phyloP scores from a whole-genome alignment of 371 early-diverging fungal species.

The Lichtheimia corymbifera region DNA sequence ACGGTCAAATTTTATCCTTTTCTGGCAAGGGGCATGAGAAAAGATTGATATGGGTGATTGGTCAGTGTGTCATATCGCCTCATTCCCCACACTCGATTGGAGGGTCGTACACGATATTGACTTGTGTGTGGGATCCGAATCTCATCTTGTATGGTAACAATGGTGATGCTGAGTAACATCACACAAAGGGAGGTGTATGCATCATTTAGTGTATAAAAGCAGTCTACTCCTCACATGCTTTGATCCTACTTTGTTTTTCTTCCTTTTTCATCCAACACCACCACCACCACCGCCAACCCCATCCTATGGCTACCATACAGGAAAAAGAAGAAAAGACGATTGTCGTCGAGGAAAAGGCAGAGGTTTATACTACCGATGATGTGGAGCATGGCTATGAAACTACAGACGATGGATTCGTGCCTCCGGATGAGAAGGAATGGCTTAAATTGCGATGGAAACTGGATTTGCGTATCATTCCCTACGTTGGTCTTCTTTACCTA shows the following conservation, averaged over 20 bases:
- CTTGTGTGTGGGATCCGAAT: too few species aligned
- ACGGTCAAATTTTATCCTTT: too few species aligned
- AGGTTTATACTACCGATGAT: not conserved
- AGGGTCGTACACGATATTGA: too few species aligned
- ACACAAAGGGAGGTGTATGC: not conserved
- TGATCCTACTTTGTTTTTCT: not conserved
- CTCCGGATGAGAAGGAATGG: constrained; percentile 11
- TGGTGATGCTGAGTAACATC: not conserved
- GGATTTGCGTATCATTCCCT: constrained; percentile 25
- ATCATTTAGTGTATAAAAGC: not conserved
- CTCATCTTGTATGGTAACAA: too few species aligned
- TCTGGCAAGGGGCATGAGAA: too few species aligned
- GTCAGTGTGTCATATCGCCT: too few species aligned
- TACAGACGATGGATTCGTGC: constrained; percentile 1
- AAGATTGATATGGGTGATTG: too few species aligned
- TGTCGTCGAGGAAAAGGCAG: constrained; percentile 2
- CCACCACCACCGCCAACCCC: not conserved
- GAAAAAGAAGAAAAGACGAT: not conserved
- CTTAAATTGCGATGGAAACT: constrained; percentile 19
- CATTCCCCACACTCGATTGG: too few species aligned
- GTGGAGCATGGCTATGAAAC: not conserved
- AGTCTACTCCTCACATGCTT: not conserved
- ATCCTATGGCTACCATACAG: not conserved
- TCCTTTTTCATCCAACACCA: not conserved
- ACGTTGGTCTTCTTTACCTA: constrained; percentile 52